Evolutionary conservation across 179 eudicot genomes (phyloP), one percentile per base, ranked within the genome.

Genomic region (Silene vulgaris): DNA sequence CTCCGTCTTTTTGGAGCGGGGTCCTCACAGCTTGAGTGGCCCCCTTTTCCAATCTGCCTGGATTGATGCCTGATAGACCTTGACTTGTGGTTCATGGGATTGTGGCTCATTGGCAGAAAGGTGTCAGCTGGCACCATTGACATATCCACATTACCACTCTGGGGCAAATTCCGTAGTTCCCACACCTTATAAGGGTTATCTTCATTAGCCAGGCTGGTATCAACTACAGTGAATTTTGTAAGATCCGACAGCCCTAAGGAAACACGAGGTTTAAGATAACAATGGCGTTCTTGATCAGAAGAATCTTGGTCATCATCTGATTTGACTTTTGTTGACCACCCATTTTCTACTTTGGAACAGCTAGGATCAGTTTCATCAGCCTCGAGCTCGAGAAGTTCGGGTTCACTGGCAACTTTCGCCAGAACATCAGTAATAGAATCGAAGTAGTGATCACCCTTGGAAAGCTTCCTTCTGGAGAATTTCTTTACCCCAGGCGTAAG

Each of bases 401-500:
- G 96, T 56, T 87, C 89, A 29, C 88, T 77, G 9, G 90, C 82
- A 59, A 90, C 87, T 84, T 85, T 90, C 7, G 80, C 83, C 63
- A 90, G 63, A 57, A 90, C 90, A 74, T 90, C 96, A 71, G 77
- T 87, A 11, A 90, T 83, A 26, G 82, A 90, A 74, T 89, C 91
- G 66, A 90, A 90, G 76, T 84, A 90, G 66, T 90, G 87, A 14
- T 78, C 84, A 56, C 96, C 92, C 69, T 89, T 90, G 9, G 73
- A 71, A 19, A 87, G 87, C 69, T 76, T 82, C 83, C 93, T 81
- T 74, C 96, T 85, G 0, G 91, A 87, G 80, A 91, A 91, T 73
- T 90, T 92, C 79, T 83, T 85, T 12, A 90, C 81, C 37, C 90
- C 93, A 2, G 97, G 90, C 79, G 84, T 63, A 48, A 92, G 91